Evolutionary conservation across 495 filamentous ascomycete species (phyloP), one percentile per base, ranked within the genome.

Genomic region (Penicillium pancosmium): DNA sequence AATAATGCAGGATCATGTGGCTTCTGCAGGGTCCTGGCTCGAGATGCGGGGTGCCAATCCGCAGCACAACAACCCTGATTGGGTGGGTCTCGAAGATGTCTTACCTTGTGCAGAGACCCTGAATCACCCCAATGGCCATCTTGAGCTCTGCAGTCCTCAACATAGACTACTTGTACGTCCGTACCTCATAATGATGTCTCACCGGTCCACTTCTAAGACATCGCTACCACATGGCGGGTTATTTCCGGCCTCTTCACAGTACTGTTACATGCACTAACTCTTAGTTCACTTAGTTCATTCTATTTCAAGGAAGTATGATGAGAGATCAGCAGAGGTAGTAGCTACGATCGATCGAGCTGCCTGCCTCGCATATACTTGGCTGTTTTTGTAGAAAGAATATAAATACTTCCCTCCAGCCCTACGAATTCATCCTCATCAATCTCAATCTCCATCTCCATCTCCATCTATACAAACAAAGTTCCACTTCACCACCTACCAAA

Each of bases 201-300:
- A 62, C 41, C 23, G 12, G 16, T 56, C 41, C 47, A 33, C n/a
- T 19, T n/a, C 49, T 57, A 54, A 62, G 54, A 62, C 59, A 61
- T 48, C 46, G 12, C 46, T 56, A 41, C 47, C 54, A 47, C n/a
- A 19, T 3, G 49, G 34, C 15, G 50, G 19, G 40, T 50, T 43
- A 54, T 46, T n/a, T 53, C 31, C 40, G 15, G 25, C 34, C 15
- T 43, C 47, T 31, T 52, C 44, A 11, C 5, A 50, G 21, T 53
- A 57, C 50, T 51, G 59, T 62, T 62, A 57, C 59, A 62, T 62
- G 34, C 40, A 35, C 59, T 62, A 57, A 47, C 15, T 2, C 47
- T 15, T 56, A 56, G 44, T 43, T 38, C 35, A 6, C 47, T 15
- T 56, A 56, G 44, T 43, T 38, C 35, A 6, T 44, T 56, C 59